phyloP scores from a whole-genome alignment of 495 filamentous ascomycete genomes.

The Penicillium turbatum region DNA sequence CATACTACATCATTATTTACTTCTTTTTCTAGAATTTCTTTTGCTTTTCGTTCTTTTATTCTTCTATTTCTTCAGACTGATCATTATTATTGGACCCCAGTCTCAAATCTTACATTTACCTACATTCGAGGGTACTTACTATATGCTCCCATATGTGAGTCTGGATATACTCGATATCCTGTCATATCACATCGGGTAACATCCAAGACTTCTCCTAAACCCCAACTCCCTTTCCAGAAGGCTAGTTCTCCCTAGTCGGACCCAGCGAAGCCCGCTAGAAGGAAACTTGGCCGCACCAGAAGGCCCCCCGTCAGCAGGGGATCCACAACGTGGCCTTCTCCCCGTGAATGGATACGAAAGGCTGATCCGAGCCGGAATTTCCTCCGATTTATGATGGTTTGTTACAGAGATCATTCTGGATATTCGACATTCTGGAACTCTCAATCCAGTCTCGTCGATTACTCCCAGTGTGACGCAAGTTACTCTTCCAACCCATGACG shows the following conservation, averaged over 20 bases:
- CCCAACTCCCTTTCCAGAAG: slow-evolving; percentile 7
- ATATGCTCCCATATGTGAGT: too few relatives aligned
- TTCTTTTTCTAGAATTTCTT: slow-evolving; percentile 1
- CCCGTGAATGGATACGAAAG: slow-evolving; percentile 34
- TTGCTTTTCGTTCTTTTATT: background rate
- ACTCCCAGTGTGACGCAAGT: background rate
- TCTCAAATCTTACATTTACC: background rate
- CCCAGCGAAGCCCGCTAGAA: slow-evolving; percentile 32
- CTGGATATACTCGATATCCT: slow-evolving; percentile 2
- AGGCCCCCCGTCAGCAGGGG: slow-evolving; percentile 34
- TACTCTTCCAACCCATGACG: slow-evolving; percentile 6
- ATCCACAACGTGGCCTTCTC: slow-evolving; percentile 37
- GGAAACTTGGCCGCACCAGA: slow-evolving; percentile 35
- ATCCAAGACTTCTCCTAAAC: slow-evolving; percentile 8
- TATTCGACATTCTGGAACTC: background rate
- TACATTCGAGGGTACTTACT: background rate
- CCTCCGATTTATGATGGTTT: background rate
- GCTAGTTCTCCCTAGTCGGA: slow-evolving; percentile 20
- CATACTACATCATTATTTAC: slow-evolving; percentile 25
- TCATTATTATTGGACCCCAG: background rate
- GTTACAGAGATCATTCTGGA: background rate
- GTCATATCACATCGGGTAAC: slow-evolving; percentile 14
- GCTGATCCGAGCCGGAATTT: slow-evolving; percentile 36
- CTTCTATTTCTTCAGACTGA: background rate
- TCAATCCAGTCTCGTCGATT: background rate